These are phyloP conservation scores for Globisporangium recalcitrans DNA, from an alignment of 352 stramenopile species.

Conservation along the genomic window DNA sequence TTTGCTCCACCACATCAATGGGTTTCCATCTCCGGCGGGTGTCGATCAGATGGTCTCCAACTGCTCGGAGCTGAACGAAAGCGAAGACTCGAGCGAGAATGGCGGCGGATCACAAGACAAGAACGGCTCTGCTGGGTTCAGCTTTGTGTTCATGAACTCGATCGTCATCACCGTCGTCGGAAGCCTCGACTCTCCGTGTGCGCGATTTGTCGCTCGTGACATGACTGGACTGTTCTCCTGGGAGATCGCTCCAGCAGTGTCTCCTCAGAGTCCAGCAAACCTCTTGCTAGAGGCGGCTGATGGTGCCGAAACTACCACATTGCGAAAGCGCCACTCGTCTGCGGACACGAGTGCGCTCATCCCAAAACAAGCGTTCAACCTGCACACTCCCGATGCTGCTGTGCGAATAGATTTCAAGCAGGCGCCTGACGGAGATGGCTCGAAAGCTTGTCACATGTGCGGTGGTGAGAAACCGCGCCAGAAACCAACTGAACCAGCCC, in stretches of 20 bases:
- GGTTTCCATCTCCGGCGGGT: slow-evolving; percentile 74
- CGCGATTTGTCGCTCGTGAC: slow-evolving; percentile 71
- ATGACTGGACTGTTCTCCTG: slow-evolving; percentile 86
- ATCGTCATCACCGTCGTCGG: slow-evolving; percentile 83
- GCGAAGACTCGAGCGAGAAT: slow-evolving; percentile 27
- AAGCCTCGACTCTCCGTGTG: slow-evolving; percentile 70
- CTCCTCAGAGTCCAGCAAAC: background rate
- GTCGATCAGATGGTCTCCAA: slow-evolving; percentile 83
- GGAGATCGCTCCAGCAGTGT: slow-evolving; percentile 58
- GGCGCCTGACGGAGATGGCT: slow-evolving; percentile 24
- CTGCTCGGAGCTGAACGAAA: slow-evolving; percentile 63
- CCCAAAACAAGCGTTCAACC: slow-evolving; percentile 24
- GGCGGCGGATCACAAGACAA: slow-evolving; percentile 19
- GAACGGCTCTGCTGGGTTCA: slow-evolving; percentile 36
- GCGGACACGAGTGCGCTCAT: background rate
- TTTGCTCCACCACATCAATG: slow-evolving; percentile 82
- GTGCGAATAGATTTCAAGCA: slow-evolving; percentile 63
- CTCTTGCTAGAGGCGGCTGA: slow-evolving; percentile 1
- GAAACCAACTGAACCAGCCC: slow-evolving; percentile 6
- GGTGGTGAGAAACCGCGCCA: slow-evolving; percentile 45
- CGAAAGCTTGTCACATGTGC: slow-evolving; percentile 39
- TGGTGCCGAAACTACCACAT: background rate
- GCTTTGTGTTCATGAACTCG: slow-evolving; percentile 87
- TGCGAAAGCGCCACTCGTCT: background rate
- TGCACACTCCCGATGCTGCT: slow-evolving; percentile 39